A percentile compares a stretch with the other conserved stretches of the same genome.
phyloP scores from a whole-genome alignment of 2,329 filamentous ascomycete species.

The Xylariaceae sp. region DNA sequence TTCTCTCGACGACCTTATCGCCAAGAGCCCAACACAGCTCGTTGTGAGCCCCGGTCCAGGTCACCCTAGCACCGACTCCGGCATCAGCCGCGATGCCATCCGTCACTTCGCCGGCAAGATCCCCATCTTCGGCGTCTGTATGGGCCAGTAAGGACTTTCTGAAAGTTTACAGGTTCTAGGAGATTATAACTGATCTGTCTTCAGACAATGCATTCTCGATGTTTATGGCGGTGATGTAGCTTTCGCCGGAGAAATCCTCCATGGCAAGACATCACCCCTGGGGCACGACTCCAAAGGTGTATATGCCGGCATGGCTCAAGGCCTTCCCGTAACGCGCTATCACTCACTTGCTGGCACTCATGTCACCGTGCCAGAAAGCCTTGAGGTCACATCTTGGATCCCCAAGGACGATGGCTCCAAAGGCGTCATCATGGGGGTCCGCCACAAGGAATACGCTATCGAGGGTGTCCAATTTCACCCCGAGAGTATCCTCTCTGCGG shows the following conservation, averaged over 20 bases:
- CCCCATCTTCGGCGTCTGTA: constrained; percentile 94
- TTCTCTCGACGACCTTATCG: constrained; percentile 75
- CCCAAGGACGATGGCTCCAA: constrained; percentile 70
- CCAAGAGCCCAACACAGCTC: constrained; percentile 83
- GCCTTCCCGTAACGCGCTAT: constrained; percentile 86
- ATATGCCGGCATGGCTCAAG: constrained; percentile 75
- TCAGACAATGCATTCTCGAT: constrained; percentile 89
- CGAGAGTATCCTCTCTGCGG: constrained; percentile 89
- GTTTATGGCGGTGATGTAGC: constrained; percentile 88
- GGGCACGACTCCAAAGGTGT: constrained; percentile 89
- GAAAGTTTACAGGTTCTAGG: neutral
- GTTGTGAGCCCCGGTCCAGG: constrained; percentile 94
- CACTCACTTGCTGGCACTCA: constrained; percentile 94
- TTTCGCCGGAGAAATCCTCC: constrained; percentile 91
- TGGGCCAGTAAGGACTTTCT: constrained; percentile 75
- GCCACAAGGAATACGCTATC: constrained; percentile 86
- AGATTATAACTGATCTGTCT: constrained; percentile 14
- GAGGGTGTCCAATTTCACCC: constrained; percentile 98
- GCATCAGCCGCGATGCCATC: constrained; percentile 89
- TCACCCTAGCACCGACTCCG: constrained; percentile 86
- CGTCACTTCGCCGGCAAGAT: constrained; percentile 90
- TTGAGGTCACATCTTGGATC: constrained; percentile 91
- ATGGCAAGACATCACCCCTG: constrained; percentile 92
- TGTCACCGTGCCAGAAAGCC: constrained; percentile 74
- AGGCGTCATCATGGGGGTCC: constrained; percentile 92